Evolutionary conservation across 2,329 filamentous ascomycete genomes (phyloP).

Genomic region (Hymenotorrendiella dingleyae): DNA sequence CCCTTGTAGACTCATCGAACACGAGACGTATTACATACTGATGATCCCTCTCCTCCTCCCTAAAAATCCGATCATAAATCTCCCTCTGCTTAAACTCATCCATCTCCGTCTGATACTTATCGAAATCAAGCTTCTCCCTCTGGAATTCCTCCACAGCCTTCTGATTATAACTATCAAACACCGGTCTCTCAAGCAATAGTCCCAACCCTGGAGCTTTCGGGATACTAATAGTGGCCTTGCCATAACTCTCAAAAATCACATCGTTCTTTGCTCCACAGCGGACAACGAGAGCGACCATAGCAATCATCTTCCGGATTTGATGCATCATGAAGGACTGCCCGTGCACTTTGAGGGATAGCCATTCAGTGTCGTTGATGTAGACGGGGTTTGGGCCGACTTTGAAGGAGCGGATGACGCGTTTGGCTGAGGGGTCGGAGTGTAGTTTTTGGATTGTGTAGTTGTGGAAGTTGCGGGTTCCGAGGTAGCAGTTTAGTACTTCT

Average conservation of each 20-base stretch:
- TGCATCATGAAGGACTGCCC: slow-evolving; percentile 99
- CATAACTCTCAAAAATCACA: slow-evolving; percentile 71
- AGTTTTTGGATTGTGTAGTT: slow-evolving; percentile 95
- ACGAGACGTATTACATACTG: slow-evolving; percentile 51
- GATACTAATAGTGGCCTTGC: slow-evolving; percentile 68
- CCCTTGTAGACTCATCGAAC: neutral
- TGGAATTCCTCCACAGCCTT: slow-evolving; percentile 58
- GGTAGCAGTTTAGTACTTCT: slow-evolving; percentile 65
- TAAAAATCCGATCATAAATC: slow-evolving; percentile 89
- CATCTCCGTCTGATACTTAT: slow-evolving; percentile 70
- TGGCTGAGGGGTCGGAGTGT: slow-evolving; percentile 73
- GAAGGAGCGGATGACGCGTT: slow-evolving; percentile 91
- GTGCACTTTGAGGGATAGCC: slow-evolving; percentile 92
- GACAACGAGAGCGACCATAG: slow-evolving; percentile 78
- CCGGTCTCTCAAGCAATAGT: slow-evolving; percentile 79
- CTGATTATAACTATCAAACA: slow-evolving; percentile 85
- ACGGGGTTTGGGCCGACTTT: slow-evolving; percentile 69
- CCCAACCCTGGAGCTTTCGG: slow-evolving; percentile 91
- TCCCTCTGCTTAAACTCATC: slow-evolving; percentile 84
- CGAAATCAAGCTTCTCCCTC: slow-evolving; percentile 70
- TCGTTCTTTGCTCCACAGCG: slow-evolving; percentile 72
- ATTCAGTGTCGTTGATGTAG: slow-evolving; percentile 86
- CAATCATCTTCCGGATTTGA: slow-evolving; percentile 98
- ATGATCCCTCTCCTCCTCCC: slow-evolving; percentile 81
- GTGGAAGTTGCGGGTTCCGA: slow-evolving; percentile 87